Base-by-base conservation (phyloP, 2,329 filamentous ascomycete species). In the Fusarium secorum region DNA sequence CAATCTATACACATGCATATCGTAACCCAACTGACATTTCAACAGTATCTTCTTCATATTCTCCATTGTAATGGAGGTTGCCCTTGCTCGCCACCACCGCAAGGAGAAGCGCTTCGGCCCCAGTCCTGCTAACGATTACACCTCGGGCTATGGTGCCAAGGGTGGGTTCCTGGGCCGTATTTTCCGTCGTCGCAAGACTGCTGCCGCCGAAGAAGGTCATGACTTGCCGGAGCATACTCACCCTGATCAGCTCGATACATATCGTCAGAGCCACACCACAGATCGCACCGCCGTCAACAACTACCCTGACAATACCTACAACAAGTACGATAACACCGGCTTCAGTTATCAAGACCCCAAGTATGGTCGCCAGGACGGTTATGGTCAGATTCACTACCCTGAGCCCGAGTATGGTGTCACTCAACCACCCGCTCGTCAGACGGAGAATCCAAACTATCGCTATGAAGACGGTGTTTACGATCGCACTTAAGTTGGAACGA, bases 11-110 rank as follows among this genome's bases (percentile, higher is more conserved):
- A 26, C n/a, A 8, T 32, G 20, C 2, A 10, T 33, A 22, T 18
- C 48, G 15, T 15, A 45, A 22, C 48, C 60, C 17, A 45, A 33
- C 48, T 64, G 15, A 61, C 44, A 46, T 24, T 11, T 11, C 10
- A 24, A n/a, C 44, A 93, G 90, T 52, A 80, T 93, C 82, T 90
- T 95, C 81, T 96, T 95, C 85, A 78, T 93, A 75, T 77, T 93
- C 76, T 93, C 92, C 53, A 89, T 92, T 56, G 78, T 90, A 63
- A 84, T 92, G 69, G 92, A 95, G 76, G 71, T 93, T 54, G 84
- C 86, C 53, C 87, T 95, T 48, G 87, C 88, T 74, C 89, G 90
- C 66, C 86, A 93, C 80, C 91, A 92, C 84, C 89, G 90, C 82
- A 90, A 90, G 75, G 90, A 93, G 82, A 93, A 92, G 84, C 88